Evolutionary conservation across 768 basidiomycete genomes (phyloP).

Genomic region (Scleroderma bovista): DNA sequence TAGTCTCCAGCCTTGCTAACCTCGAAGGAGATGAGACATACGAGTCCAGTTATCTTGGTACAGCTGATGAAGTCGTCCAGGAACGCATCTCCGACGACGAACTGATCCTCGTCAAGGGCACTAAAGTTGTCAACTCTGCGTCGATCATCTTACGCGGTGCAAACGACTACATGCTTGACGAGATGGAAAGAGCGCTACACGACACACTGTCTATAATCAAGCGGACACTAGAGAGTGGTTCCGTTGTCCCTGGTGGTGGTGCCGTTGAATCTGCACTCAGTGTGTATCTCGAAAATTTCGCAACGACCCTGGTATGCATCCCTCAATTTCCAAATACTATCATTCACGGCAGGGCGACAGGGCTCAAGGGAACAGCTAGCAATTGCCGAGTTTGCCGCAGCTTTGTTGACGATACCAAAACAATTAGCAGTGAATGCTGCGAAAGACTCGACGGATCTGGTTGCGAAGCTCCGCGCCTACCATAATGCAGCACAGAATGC

Average conservation of each 20-base stretch:
- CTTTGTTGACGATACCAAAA: conserved; percentile 93
- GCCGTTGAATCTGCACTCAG: conserved; percentile 96
- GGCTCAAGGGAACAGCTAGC: conserved; percentile 98
- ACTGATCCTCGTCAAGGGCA: conserved; percentile 94
- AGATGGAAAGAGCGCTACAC: conserved; percentile 97
- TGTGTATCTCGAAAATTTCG: conserved; percentile 98
- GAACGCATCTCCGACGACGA: conserved; percentile 99
- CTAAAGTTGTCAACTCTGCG: conserved; percentile 89
- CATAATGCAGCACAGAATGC: conserved; percentile 97
- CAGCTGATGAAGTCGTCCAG: conserved; percentile 93
- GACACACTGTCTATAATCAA: conserved; percentile 95
- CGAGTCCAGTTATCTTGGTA: conserved; percentile 85
- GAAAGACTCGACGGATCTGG: conserved; percentile 95
- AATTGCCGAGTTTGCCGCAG: conserved; percentile 96
- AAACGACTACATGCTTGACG: conserved; percentile 98
- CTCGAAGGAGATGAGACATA: conserved; percentile 98
- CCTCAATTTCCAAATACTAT: not conserved
- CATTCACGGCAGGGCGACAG: conserved; percentile 36
- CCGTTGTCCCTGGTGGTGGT: conserved; percentile 95
- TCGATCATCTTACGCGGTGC: conserved; percentile 94
- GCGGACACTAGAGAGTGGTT: conserved; percentile 91
- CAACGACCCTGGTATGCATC: conserved; percentile 80
- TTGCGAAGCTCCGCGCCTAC: conserved; percentile 94
- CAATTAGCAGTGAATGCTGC: conserved; percentile 96
- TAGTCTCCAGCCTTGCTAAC: conserved; percentile 90